Conservation (phyloP, 148 eudicot genomes). For the Chenopodium suecicum region DNA sequence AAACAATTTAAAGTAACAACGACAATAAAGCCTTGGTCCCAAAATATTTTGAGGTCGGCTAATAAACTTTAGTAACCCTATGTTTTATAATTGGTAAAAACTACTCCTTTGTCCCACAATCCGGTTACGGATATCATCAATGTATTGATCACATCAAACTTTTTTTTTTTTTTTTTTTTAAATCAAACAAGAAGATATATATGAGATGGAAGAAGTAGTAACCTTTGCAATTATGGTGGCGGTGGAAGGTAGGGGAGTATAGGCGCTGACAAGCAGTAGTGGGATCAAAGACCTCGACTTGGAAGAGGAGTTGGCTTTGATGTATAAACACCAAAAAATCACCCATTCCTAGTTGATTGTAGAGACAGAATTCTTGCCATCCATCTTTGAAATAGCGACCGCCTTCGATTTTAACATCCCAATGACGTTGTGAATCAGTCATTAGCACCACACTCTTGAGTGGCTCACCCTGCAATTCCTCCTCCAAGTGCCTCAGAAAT, state of each 20-base stretch:
- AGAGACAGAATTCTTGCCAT: constrained; percentile 20
- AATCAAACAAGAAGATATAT: too few species aligned
- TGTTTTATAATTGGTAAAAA: too few species aligned
- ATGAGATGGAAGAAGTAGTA: too few species aligned
- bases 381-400: constrained; percentile 20
- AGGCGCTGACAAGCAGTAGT: constrained; percentile 18
- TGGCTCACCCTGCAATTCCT: neutral
- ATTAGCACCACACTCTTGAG: neutral
- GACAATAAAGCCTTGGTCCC: too few species aligned
- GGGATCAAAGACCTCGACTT: constrained; percentile 10
- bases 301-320: neutral
- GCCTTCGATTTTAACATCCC: constrained; percentile 18
- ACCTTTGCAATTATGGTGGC: too few species aligned
- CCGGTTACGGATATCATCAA: too few species aligned
- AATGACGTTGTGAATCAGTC: neutral
- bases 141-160: too few species aligned
- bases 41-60: too few species aligned
- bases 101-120: too few species aligned
- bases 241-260: neutral
- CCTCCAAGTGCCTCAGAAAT: neutral
- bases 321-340: constrained; percentile 21
- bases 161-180: too few species aligned
- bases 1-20: too few species aligned
- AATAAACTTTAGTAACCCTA: too few species aligned
- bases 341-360: constrained; percentile 4